Conservation (phyloP, 2,329 filamentous ascomycete species). For the Zasmidium citrigriseum region DNA sequence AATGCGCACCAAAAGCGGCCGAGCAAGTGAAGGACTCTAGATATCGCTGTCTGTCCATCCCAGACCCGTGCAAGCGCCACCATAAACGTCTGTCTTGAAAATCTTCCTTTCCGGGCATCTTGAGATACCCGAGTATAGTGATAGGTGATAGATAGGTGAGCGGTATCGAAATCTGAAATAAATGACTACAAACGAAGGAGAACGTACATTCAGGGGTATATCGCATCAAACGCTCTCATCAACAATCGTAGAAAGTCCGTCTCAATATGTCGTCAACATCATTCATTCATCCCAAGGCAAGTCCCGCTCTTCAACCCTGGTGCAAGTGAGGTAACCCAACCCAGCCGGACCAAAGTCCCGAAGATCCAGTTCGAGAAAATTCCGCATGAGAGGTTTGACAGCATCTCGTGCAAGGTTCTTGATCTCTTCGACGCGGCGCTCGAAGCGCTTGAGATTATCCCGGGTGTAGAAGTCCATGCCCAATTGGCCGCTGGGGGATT, state of each 20-base stretch:
- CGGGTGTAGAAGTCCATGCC: slow-evolving; percentile 79
- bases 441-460: slow-evolving; percentile 83
- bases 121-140: too few relatives aligned
- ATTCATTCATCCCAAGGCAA: slow-evolving; percentile 59
- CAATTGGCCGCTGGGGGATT: slow-evolving; percentile 50
- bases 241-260: neutral
- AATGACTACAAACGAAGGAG: too few relatives aligned
- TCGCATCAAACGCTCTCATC: neutral
- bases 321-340: slow-evolving; percentile 66
- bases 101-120: too few relatives aligned
- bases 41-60: too few relatives aligned
- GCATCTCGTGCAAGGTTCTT: slow-evolving; percentile 80
- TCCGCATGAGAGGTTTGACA: slow-evolving; percentile 83
- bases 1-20: too few relatives aligned
- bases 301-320: slow-evolving; percentile 61
- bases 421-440: slow-evolving; percentile 83
- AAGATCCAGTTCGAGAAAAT: slow-evolving; percentile 78
- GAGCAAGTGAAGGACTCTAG: too few relatives aligned
- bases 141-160: too few relatives aligned
- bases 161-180: too few relatives aligned
- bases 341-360: slow-evolving; percentile 36
- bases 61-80: too few relatives aligned
- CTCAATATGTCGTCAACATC: neutral
- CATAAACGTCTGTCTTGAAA: too few relatives aligned
- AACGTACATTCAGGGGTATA: neutral